Conservation (phyloP, 345 rosid species). For the Atalantia buxifolia region DNA sequence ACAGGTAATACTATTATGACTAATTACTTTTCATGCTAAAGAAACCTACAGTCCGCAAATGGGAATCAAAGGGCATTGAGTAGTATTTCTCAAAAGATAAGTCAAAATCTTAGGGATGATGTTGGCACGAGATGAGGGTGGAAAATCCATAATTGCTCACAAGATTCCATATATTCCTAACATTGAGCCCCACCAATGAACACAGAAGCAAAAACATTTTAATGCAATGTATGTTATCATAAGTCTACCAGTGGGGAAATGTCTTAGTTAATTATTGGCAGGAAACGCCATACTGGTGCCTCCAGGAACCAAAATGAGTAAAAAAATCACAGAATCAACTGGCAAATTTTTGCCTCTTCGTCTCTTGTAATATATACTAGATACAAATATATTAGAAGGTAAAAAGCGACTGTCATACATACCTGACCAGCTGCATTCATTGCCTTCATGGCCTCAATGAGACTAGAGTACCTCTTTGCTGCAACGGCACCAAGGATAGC, state of each 20-base stretch:
- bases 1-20: not conserved
- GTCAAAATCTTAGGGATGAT: not conserved
- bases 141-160: not conserved
- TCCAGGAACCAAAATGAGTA: not conserved
- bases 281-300: not conserved
- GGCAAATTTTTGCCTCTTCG: not conserved
- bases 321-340: not conserved
- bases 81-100: not conserved
- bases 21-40: not conserved
- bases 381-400: not conserved
- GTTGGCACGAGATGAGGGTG: not conserved
- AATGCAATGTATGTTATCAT: not conserved
- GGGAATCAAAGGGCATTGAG: not conserved
- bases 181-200: not conserved
- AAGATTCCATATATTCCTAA: not conserved
- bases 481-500: slow-evolving; percentile 95
- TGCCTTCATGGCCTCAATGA: slow-evolving; percentile 82
- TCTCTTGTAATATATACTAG: not conserved
- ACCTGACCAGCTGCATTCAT: slow-evolving; percentile 90
- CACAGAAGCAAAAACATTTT: not conserved
- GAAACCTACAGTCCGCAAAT: not conserved
- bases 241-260: not conserved
- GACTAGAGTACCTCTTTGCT: slow-evolving; percentile 60
- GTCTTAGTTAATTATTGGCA: not conserved
- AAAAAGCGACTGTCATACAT: not conserved